A percentile compares a stretch with the other conserved stretches of the same genome.
Evolutionary conservation across 495 filamentous ascomycete genomes (phyloP).

Genomic region (Penicillium pulvis): DNA sequence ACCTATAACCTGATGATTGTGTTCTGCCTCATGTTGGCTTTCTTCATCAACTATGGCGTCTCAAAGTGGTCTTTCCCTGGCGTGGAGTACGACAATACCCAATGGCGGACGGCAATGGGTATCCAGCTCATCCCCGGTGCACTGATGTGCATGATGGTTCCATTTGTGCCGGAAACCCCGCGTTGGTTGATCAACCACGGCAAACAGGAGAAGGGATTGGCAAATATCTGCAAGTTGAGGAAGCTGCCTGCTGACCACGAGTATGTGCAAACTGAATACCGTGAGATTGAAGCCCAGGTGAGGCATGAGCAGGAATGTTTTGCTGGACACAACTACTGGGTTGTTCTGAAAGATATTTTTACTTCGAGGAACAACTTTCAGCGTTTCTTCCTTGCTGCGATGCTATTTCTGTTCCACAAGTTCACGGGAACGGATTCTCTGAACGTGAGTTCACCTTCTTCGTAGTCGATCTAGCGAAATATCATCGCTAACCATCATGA

Average conservation of each 20-base stretch:
- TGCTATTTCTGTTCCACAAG: slow-evolving; percentile 45
- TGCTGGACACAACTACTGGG: slow-evolving; percentile 29
- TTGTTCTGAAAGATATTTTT: slow-evolving; percentile 30
- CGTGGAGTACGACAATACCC: slow-evolving; percentile 34
- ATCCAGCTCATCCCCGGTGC: slow-evolving; percentile 51
- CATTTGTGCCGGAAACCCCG: slow-evolving; percentile 54
- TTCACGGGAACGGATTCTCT: slow-evolving; percentile 44
- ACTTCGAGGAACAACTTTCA: slow-evolving; percentile 25
- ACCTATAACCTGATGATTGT: slow-evolving; percentile 34
- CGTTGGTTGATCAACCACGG: slow-evolving; percentile 55
- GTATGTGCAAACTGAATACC: slow-evolving; percentile 53
- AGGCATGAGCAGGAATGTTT: slow-evolving; percentile 29
- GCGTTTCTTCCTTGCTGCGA: slow-evolving; percentile 33
- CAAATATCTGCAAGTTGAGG: slow-evolving; percentile 59
- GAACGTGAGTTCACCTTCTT: slow-evolving; percentile 19
- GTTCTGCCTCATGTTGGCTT: slow-evolving; percentile 28
- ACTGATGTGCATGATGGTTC: slow-evolving; percentile 60
- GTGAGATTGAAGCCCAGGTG: slow-evolving; percentile 30
- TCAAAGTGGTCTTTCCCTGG: slow-evolving; percentile 25
- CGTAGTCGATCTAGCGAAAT: too few relatives aligned
- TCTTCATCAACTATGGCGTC: slow-evolving; percentile 31
- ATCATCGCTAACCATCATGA: slow-evolving; percentile 3
- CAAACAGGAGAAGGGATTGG: slow-evolving; percentile 49
- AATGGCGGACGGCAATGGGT: slow-evolving; percentile 49
- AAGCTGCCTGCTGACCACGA: slow-evolving; percentile 57